phyloP scores from a whole-genome alignment of 768 basidiomycete species.

The Lactarius pseudohatsudake region DNA sequence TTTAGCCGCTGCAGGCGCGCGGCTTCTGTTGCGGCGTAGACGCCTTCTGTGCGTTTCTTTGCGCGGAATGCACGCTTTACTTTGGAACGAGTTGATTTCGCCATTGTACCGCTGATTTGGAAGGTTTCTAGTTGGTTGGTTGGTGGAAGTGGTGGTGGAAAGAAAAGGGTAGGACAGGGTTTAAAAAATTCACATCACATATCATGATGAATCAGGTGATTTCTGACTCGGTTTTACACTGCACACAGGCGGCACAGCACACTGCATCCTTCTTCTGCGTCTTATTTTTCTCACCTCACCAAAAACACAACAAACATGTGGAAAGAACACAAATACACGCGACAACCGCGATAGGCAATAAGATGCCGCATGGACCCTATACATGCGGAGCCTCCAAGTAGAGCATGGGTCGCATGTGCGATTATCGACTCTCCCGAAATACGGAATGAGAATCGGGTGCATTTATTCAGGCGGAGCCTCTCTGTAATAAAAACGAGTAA shows the following conservation, averaged over 20 bases:
- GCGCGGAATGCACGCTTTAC: slow-evolving; percentile 74
- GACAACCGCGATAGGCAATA: slow-evolving; percentile 11
- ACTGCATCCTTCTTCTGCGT: not conserved
- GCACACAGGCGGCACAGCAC: not conserved
- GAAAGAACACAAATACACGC: slow-evolving; percentile 3
- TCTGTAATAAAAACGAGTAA: slow-evolving; percentile 25
- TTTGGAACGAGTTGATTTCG: slow-evolving; percentile 82
- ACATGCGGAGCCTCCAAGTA: slow-evolving; percentile 10
- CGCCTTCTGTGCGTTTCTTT: slow-evolving; percentile 70
- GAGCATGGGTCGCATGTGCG: not conserved
- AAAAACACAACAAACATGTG: not conserved
- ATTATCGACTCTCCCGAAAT: slow-evolving; percentile 1
- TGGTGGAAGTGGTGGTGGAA: not conserved
- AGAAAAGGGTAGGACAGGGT: not conserved
- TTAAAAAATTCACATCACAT: not conserved
- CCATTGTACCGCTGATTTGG: slow-evolving; percentile 47
- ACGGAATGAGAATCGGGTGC: not conserved
- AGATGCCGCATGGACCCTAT: slow-evolving; percentile 15
- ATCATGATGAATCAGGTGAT: not conserved
- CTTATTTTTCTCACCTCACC: not conserved
- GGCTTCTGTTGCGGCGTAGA: slow-evolving; percentile 76
- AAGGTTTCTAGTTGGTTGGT: not conserved
- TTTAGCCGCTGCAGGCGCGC: slow-evolving; percentile 74
- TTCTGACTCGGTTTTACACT: not conserved
- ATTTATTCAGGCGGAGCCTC: slow-evolving; percentile 25